Evolutionary conservation across 2,329 filamentous ascomycete species (phyloP), one percentile per base, ranked within the genome.

Genomic region (Lachnellula subtilissima): DNA sequence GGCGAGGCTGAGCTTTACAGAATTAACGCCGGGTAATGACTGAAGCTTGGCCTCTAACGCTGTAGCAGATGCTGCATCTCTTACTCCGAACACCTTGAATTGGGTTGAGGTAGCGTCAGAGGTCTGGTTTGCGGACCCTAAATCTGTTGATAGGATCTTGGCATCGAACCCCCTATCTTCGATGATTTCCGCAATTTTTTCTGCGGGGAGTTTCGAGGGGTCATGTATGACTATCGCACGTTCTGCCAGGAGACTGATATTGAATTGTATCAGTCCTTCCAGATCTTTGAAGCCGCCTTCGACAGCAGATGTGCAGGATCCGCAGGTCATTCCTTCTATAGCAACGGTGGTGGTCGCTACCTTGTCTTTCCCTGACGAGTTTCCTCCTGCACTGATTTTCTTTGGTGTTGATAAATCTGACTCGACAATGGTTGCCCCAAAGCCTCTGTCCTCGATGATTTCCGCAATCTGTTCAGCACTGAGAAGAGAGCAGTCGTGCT

Each of bases 241-340:
- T 71, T 97, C 94, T 4, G 94, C 95, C 35, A 97, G 80, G 63
- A 99, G 76, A 73, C 91, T 96, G 71, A 99, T 95, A 69, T 96
- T 96, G 77, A 97, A 96, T 62, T 91, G 89, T 54, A 91, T 69
- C 15, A 97, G 73, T 22, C 94, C 94, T 9, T 88, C 84, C 2
- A 93, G 73, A 60, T 81, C 83, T 63, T 84, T 83, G 73, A 99
- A 94, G 3, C 88, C 91, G 50, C 83, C 81, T 67, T 97, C 89
- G 1, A 97, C 85, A 5, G 93, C 91, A 1, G 93, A 93, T 0
- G 94, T 97, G 73, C 94, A 99, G 43, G 94, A 91, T 22, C 93
- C 93, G 69, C 94, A 97, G 1, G 94, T 99, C 94, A 99, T 99
- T 50, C 94, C 94, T 64, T 94, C 90, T 53, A 99, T 89, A 4